A percentile compares a stretch with the other conserved stretches of the same genome.
phyloP scores from a whole-genome alignment of 2,329 filamentous ascomycete genomes.

The Metarhizium sp. region DNA sequence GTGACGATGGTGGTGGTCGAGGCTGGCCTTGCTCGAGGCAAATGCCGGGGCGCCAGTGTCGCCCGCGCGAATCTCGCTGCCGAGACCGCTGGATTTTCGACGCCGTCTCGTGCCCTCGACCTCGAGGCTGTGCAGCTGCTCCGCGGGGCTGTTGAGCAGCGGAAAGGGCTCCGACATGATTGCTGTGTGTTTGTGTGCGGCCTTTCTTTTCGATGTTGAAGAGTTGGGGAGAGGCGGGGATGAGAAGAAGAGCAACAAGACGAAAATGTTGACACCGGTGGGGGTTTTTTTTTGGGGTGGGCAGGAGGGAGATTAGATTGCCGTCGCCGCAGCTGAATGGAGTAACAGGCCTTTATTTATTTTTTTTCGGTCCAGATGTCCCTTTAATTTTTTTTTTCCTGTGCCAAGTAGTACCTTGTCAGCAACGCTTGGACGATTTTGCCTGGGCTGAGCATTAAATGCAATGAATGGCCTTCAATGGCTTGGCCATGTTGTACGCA shows the following conservation, averaged over 20 bases:
- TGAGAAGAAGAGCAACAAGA: background rate
- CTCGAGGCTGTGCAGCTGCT: constrained; percentile 35
- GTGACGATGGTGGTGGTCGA: constrained; percentile 13
- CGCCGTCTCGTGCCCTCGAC: constrained; percentile 33
- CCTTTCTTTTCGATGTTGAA: background rate
- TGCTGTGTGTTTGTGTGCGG: background rate
- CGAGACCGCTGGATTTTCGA: constrained; percentile 47
- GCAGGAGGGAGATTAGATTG: background rate
- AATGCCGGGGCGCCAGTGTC: constrained; percentile 47
- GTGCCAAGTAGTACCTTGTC: no score
- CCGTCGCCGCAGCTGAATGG: no score
- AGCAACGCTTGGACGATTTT: no score
- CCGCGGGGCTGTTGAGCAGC: constrained; percentile 39
- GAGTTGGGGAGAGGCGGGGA: background rate
- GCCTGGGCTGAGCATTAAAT: no score
- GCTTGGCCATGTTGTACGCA: no score
- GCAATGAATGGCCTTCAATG: no score
- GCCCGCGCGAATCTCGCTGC: constrained; percentile 42
- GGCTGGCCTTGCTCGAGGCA: constrained; percentile 41
- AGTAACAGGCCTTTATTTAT: no score
- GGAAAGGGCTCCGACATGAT: constrained; percentile 48
- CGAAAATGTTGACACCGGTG: background rate
- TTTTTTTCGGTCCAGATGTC: no score
- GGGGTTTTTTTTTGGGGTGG: background rate
- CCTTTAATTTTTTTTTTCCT: no score